These are phyloP conservation scores for Xylariaceae sp. DNA, from an alignment of 2,329 filamentous ascomycete species.

Conservation along the genomic window DNA sequence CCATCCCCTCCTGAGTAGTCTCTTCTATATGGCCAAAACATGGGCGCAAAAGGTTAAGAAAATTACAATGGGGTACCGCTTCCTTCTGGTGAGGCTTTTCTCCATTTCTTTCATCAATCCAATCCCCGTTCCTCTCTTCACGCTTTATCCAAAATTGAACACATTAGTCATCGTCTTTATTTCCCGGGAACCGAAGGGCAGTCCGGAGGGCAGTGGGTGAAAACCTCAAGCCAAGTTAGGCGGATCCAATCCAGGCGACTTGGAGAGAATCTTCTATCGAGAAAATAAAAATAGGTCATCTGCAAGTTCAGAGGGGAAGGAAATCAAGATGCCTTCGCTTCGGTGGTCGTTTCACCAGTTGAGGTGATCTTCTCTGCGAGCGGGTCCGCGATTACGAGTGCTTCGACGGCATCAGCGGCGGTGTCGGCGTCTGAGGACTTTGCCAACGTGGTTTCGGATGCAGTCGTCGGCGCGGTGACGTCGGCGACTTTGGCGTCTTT, in stretches of 20 bases:
- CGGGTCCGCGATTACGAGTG: conserved; percentile 9
- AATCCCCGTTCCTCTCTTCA: not conserved
- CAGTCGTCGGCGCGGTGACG: conserved; percentile 9
- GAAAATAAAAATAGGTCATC: not conserved
- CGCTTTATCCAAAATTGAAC: not conserved
- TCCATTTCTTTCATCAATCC: not conserved
- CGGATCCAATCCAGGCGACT: too few relatives aligned
- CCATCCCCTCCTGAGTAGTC: too few relatives aligned
- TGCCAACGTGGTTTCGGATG: not conserved
- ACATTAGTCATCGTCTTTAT: not conserved
- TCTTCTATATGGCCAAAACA: too few relatives aligned
- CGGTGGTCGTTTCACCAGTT: conserved; percentile 2
- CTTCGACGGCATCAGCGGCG: conserved; percentile 13
- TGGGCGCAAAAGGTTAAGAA: too few relatives aligned
- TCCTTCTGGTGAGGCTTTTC: not conserved
- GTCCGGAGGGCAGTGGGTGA: not conserved
- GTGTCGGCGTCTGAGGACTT: not conserved
- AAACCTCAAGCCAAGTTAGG: too few relatives aligned
- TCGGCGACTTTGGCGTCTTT: conserved; percentile 8
- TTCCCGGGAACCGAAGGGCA: not conserved
- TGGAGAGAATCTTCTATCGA: not conserved
- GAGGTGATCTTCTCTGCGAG: conserved; percentile 12
- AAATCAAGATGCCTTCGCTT: conserved; percentile 8
- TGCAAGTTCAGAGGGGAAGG: not conserved
- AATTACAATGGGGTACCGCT: too few relatives aligned